Percentiles rank a stretch among this genome's conserved stretches.
Conservation (phyloP, 2,329 filamentous ascomycete genomes). For the Curvularia sp. region DNA sequence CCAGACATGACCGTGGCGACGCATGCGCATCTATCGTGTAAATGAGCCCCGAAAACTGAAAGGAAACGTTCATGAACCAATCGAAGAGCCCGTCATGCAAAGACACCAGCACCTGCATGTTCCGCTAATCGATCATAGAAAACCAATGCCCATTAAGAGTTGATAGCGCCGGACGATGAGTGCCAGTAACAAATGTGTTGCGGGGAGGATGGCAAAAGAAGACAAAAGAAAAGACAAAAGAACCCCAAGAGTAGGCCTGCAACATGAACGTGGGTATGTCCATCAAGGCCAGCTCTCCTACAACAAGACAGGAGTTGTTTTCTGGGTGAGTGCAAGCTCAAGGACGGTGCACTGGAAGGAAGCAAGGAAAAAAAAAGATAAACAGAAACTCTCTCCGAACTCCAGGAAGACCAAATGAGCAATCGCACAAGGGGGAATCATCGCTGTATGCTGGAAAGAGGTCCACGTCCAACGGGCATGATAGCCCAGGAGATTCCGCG, state of each 20-base stretch:
- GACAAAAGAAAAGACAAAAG: slow-evolving; percentile 5
- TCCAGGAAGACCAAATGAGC: slow-evolving; percentile 40
- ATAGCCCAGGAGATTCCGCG: slow-evolving; percentile 46
- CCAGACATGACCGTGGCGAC: slow-evolving; percentile 31
- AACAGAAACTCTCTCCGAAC: slow-evolving; percentile 29
- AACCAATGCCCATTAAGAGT: slow-evolving; percentile 36
- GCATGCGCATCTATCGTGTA: slow-evolving; percentile 37
- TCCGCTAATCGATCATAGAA: slow-evolving; percentile 33
- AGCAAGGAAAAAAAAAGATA: slow-evolving; percentile 13
- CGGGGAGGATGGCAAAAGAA: background rate
- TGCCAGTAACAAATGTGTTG: slow-evolving; percentile 13
- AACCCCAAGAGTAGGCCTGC: slow-evolving; percentile 16
- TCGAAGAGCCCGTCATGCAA: slow-evolving; percentile 37
- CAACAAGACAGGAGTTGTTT: slow-evolving; percentile 19
- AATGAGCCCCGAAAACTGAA: slow-evolving; percentile 24
- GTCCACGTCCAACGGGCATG: slow-evolving; percentile 46
- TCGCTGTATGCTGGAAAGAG: slow-evolving; percentile 55
- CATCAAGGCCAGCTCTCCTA: slow-evolving; percentile 28
- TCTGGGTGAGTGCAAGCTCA: slow-evolving; percentile 15
- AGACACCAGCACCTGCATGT: slow-evolving; percentile 24
- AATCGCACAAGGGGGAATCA: slow-evolving; percentile 55
- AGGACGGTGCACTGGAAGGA: slow-evolving; percentile 12
- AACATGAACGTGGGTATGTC: slow-evolving; percentile 20
- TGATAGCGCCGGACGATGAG: slow-evolving; percentile 42
- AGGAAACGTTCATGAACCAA: slow-evolving; percentile 23